Evolutionary conservation across 768 basidiomycete genomes (phyloP).

Genomic region (Amyloporia xantha): DNA sequence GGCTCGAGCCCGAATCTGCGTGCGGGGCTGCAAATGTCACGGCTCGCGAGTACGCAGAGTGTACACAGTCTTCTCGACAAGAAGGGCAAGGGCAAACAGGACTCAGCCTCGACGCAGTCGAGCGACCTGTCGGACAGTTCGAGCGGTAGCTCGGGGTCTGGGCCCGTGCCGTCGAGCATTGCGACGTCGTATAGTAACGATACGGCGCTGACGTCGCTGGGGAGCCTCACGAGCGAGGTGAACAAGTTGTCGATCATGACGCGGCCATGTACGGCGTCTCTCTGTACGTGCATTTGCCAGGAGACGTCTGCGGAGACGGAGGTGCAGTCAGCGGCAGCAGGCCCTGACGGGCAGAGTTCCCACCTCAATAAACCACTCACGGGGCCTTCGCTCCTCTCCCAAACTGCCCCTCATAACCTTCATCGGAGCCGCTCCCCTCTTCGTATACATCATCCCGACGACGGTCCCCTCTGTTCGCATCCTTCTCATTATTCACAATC

Average conservation of each 20-base stretch:
- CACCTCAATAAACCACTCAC: slow-evolving; percentile 13
- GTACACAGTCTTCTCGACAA: slow-evolving; percentile 1
- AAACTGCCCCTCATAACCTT: slow-evolving; percentile 28
- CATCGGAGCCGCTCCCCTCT: slow-evolving; percentile 11
- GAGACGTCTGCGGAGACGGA: background rate
- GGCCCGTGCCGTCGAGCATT: slow-evolving; percentile 12
- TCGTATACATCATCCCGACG: background rate
- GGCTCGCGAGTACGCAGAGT: slow-evolving; percentile 16
- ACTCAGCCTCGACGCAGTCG: slow-evolving; percentile 3
- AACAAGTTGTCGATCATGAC: slow-evolving; percentile 15
- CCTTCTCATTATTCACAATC: slow-evolving; percentile 9
- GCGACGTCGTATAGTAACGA: slow-evolving; percentile 13
- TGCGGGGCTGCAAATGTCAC: slow-evolving; percentile 19
- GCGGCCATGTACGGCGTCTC: slow-evolving; percentile 7
- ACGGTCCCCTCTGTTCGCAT: background rate
- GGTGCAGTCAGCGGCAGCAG: slow-evolving; percentile 1
- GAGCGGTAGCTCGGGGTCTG: slow-evolving; percentile 18
- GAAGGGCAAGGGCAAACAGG: slow-evolving; percentile 12
- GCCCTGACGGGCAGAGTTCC: slow-evolving; percentile 5
- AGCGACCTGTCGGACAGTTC: slow-evolving; percentile 18
- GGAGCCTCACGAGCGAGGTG: slow-evolving; percentile 20
- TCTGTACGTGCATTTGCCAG: slow-evolving; percentile 13
- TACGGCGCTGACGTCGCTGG: slow-evolving; percentile 25
- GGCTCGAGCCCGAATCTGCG: slow-evolving; percentile 22
- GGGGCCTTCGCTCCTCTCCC: slow-evolving; percentile 30